phyloP scores from a whole-genome alignment of 1,139 yeast species.

The Yamadazyma siamensis region DNA sequence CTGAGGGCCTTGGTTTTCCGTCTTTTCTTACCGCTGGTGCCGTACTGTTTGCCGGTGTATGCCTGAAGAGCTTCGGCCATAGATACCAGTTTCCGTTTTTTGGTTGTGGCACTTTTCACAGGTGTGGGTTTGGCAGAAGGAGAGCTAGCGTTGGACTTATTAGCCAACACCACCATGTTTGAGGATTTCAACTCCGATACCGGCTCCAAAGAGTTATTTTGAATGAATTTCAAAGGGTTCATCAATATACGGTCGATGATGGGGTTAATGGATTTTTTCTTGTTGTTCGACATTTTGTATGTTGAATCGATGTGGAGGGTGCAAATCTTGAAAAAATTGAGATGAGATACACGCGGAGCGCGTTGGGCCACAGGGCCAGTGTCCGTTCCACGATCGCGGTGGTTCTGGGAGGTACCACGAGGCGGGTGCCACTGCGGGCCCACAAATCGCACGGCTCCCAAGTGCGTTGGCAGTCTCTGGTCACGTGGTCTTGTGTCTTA shows the following conservation, averaged over 20 bases:
- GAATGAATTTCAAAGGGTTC: conserved; percentile 57
- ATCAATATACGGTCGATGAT: conserved; percentile 57
- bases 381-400: neutral
- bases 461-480: too few relatives aligned
- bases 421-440: too few relatives aligned
- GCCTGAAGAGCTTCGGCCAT: conserved; percentile 64
- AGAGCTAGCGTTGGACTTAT: conserved; percentile 5
- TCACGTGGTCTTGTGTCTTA: too few relatives aligned
- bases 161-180: conserved; percentile 39
- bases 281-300: conserved; percentile 8
- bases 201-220: conserved; percentile 27
- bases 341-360: neutral
- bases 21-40: conserved; percentile 26
- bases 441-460: too few relatives aligned
- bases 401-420: neutral
- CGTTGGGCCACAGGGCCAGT: neutral
- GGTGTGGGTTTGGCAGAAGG: neutral
- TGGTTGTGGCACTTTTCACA: conserved; percentile 3
- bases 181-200: conserved; percentile 24
- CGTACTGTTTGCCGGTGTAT: conserved; percentile 51
- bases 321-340: neutral
- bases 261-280: conserved; percentile 25
- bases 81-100: conserved; percentile 38
- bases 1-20: conserved; percentile 13
- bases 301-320: conserved; percentile 1